A percentile compares a stretch with the other conserved stretches of the same genome.
Evolutionary conservation across 1,284 basidiomycete species (phyloP).

Genomic region (Cutaneotrichosporon spelunceum): DNA sequence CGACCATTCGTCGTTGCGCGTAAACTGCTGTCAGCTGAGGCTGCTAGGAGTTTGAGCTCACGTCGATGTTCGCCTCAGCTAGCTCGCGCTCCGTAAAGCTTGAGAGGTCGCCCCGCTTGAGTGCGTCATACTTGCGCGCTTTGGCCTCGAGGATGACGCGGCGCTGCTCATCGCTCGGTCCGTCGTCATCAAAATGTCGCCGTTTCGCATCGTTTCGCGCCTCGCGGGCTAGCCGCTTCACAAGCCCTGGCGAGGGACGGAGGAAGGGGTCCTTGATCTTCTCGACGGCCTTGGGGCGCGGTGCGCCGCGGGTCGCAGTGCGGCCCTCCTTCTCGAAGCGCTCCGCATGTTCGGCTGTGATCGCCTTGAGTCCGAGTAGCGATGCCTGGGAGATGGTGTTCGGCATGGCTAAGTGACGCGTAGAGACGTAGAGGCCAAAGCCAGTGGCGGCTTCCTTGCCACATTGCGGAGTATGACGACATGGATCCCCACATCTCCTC

Average conservation of each 20-base stretch:
- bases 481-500: neutral
- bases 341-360: conserved; percentile 50
- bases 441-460: conserved; percentile 10
- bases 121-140: conserved; percentile 74
- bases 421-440: neutral
- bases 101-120: conserved; percentile 73
- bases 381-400: conserved; percentile 38
- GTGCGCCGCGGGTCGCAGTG: conserved; percentile 38
- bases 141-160: conserved; percentile 64
- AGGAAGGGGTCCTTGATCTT: conserved; percentile 45
- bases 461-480: conserved; percentile 9
- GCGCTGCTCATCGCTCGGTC: conserved; percentile 43
- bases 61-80: conserved; percentile 75
- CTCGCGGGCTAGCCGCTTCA: conserved; percentile 47
- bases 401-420: conserved; percentile 9
- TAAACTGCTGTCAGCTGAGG: neutral
- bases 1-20: conserved; percentile 28
- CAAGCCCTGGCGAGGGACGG: conserved; percentile 46
- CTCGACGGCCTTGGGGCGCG: conserved; percentile 14
- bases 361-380: conserved; percentile 47
- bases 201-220: conserved; percentile 44
- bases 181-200: conserved; percentile 36
- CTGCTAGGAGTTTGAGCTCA: conserved; percentile 52
- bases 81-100: conserved; percentile 74
- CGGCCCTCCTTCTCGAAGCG: conserved; percentile 46